Evolutionary conservation across 768 basidiomycete species (phyloP).

Genomic region (Podaxis sp.): DNA sequence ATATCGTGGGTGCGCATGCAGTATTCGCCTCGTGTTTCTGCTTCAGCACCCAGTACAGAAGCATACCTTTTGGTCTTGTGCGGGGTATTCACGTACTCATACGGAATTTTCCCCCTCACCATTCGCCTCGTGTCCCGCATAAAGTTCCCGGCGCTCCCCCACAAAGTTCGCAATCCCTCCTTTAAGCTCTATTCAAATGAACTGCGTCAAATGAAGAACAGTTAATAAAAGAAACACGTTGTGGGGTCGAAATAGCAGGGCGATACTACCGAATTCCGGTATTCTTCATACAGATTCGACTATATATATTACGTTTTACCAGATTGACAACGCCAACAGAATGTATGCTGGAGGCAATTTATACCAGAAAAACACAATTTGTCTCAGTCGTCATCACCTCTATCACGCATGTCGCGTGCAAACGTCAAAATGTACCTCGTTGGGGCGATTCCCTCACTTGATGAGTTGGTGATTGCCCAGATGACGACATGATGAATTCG

Average conservation of each 20-base stretch:
- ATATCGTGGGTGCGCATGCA: background rate
- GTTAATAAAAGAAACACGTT: slow-evolving; percentile 1
- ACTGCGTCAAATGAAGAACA: background rate
- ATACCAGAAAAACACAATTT: background rate
- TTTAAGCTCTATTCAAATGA: background rate
- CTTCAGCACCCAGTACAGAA: background rate
- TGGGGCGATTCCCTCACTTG: background rate
- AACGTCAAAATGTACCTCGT: background rate
- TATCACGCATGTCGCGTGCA: background rate
- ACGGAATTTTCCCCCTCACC: background rate
- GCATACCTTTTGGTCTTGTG: background rate
- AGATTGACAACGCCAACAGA: background rate
- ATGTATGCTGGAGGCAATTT: background rate
- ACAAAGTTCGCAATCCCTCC: background rate
- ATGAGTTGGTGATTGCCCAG: background rate
- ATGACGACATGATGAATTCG: background rate
- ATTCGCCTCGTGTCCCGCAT: background rate
- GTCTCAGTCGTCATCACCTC: background rate
- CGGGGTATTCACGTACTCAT: background rate
- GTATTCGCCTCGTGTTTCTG: background rate
- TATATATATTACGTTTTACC: background rate
- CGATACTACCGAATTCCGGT: background rate
- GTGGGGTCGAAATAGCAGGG: background rate
- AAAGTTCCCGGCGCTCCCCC: background rate
- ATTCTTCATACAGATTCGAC: background rate